phyloP scores from a whole-genome alignment of 768 basidiomycete species.

The Saitozyma podzolica region DNA sequence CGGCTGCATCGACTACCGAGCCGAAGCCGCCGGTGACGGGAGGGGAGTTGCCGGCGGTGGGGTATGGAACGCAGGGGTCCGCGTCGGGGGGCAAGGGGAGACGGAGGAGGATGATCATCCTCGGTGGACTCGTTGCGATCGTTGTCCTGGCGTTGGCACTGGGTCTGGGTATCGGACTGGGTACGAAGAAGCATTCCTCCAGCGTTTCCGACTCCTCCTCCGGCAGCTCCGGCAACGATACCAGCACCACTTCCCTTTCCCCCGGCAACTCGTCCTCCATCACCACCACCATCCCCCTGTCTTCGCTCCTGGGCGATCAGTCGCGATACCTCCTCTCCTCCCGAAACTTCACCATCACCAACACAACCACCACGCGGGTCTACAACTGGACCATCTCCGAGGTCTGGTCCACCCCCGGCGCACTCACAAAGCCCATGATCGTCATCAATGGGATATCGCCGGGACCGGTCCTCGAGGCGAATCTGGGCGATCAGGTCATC shows the following conservation, averaged over 20 bases:
- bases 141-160: neutral
- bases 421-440: conserved; percentile 5
- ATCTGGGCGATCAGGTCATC: conserved; percentile 13
- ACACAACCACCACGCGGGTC: neutral
- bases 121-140: neutral
- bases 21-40: too few species aligned
- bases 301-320: neutral
- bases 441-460: conserved; percentile 9
- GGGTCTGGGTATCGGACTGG: conserved; percentile 3
- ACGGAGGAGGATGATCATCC: neutral
- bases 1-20: too few species aligned
- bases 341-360: neutral
- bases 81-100: too few species aligned
- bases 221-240: neutral
- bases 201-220: too few species aligned
- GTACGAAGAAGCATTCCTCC: neutral
- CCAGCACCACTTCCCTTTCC: neutral
- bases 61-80: too few species aligned
- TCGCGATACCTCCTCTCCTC: conserved; percentile 1
- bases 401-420: conserved; percentile 1
- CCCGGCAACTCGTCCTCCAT: conserved; percentile 3
- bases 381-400: conserved; percentile 9
- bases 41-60: too few species aligned
- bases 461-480: conserved; percentile 13
- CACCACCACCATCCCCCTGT: neutral